Evolutionary conservation across 2,329 filamentous ascomycete genomes (phyloP), one percentile per base, ranked within the genome.

Genomic region (Alternaria sp.): DNA sequence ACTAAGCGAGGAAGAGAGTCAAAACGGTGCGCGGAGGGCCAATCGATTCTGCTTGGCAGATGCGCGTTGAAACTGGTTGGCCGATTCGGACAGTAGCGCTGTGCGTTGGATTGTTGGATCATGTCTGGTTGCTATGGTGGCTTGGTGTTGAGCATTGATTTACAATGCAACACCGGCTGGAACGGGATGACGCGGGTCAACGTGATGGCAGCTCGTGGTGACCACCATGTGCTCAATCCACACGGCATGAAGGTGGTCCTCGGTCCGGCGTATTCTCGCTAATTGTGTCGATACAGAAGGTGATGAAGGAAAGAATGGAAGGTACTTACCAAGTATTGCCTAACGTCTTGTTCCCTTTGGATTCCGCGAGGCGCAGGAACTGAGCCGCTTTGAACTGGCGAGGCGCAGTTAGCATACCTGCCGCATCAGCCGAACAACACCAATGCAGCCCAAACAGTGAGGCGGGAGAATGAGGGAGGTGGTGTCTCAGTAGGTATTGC

Each of bases 341-440:
- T 65, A 98, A 82, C 54, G 88, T 93, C 82, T 96, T 97, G 79
- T 89, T 90, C 50, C 94, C 94, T 74, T 89, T 91, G 72, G 91
- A 84, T 80, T 98, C 95, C 36, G 95, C 93, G 72, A 94, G 85
- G 72, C 94, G 91, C 78, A 97, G 92, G 80, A 97, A 97, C 79
- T 90, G 91, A 68, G 95, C 93, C 71, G 95, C 83, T 79, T 83
- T 86, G 80, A 87, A 92, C 91, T 93, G 77, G 69, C 80, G 82
- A 81, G 77, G 80, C 69, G 56, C 59, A 65, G 63, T 67, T 63
- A 63, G 65, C 64, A 60, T 56, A 50, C 48, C 54, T 51, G 44
- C 63, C 56, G 60, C 59, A 67, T 68, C 72, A 72, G 66, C 69
- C 67, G 72, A 62, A 57, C 59, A 59, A 59, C 34, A 34, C 55